Evolutionary conservation across 495 filamentous ascomycete species (phyloP).

Genomic region (Immersiella caudata): DNA sequence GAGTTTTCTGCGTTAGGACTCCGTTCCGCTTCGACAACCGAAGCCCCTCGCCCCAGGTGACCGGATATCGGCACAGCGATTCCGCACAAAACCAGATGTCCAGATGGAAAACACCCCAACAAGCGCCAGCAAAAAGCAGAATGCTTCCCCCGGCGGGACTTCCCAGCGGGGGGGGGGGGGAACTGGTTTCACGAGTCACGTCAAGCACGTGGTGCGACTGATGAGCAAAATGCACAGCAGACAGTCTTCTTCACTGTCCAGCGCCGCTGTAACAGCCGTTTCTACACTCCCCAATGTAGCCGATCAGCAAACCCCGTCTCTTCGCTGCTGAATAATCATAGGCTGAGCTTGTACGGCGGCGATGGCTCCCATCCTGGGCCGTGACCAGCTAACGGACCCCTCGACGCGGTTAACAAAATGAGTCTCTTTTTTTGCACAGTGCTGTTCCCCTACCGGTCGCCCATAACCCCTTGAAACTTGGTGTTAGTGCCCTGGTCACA

Average conservation of each 20-base stretch:
- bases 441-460: too few species aligned
- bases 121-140: too few species aligned
- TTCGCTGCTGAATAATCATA: background rate
- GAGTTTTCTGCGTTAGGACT: background rate
- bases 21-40: background rate
- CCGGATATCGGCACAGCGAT: constrained; percentile 14
- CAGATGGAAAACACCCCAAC: background rate
- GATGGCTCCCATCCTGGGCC: too few species aligned
- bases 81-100: background rate
- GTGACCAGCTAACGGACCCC: too few species aligned
- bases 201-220: background rate
- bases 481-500: too few species aligned
- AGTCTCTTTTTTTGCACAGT: too few species aligned
- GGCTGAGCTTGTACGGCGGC: background rate
- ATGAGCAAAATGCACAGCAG: background rate
- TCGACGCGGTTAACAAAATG: too few species aligned
- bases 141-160: too few species aligned
- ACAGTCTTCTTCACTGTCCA: too few species aligned
- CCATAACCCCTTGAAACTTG: too few species aligned
- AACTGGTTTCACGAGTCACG: background rate
- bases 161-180: too few species aligned
- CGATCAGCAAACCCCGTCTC: background rate
- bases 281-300: background rate
- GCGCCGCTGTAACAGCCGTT: background rate
- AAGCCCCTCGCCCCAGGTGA: background rate